These are phyloP conservation scores for Gypsophila paniculata DNA, from an alignment of 179 eudicot genomes.

Conservation along the genomic window DNA sequence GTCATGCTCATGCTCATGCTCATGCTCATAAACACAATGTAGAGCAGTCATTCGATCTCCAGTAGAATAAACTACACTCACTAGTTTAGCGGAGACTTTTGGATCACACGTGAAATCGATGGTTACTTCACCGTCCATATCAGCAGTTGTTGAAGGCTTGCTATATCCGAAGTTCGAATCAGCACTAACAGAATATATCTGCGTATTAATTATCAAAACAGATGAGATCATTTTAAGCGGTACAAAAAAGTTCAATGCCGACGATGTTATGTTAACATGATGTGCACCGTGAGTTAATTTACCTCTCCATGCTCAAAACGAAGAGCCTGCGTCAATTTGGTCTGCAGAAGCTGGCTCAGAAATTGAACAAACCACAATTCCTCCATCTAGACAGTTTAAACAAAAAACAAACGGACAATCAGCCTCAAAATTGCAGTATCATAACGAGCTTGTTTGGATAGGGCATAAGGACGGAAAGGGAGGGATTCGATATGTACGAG, in stretches of 20 bases:
- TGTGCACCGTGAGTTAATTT: slow-evolving; percentile 7
- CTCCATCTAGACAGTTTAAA: slow-evolving; percentile 45
- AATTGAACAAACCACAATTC: slow-evolving; percentile 57
- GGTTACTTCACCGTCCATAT: slow-evolving; percentile 69
- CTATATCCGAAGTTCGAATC: slow-evolving; percentile 72
- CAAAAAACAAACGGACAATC: background rate
- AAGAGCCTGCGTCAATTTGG: slow-evolving; percentile 64
- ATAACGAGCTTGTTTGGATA: background rate
- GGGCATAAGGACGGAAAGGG: background rate
- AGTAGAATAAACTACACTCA: slow-evolving; percentile 25
- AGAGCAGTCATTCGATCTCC: background rate
- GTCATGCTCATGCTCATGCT: too few species aligned
- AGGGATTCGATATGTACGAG: background rate
- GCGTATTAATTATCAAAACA: slow-evolving; percentile 18
- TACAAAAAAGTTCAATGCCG: background rate
- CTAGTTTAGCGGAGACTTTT: slow-evolving; percentile 56
- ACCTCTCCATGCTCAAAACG: slow-evolving; percentile 86
- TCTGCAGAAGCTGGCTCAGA: slow-evolving; percentile 64
- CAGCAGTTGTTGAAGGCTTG: slow-evolving; percentile 65
- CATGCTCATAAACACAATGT: background rate
- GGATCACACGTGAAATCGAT: slow-evolving; percentile 84
- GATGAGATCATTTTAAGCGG: background rate
- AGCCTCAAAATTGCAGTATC: background rate
- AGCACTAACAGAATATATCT: slow-evolving; percentile 70
- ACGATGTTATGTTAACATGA: background rate